phyloP scores from a whole-genome alignment of 2,329 filamentous ascomycete species.

The Sporothrix schenckii region DNA sequence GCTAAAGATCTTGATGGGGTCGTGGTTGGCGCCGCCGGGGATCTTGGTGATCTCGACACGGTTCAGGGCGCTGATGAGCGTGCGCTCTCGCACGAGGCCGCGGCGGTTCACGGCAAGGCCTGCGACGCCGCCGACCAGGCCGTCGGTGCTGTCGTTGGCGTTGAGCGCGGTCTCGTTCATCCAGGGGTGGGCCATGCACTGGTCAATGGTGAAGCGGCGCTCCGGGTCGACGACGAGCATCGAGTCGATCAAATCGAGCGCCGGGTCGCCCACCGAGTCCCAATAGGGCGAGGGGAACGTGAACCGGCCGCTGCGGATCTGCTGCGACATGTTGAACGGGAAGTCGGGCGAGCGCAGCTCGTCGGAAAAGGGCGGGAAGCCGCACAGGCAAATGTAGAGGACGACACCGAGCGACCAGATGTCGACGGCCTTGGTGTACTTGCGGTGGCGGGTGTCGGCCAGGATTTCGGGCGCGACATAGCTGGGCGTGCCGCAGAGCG shows the following conservation, averaged over 20 bases:
- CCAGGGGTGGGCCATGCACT: slow-evolving; percentile 92
- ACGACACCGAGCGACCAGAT: slow-evolving; percentile 98
- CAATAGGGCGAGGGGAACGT: slow-evolving; percentile 97
- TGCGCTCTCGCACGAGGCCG: slow-evolving; percentile 79
- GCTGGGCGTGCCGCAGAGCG: slow-evolving; percentile 92
- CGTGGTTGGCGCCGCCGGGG: slow-evolving; percentile 59
- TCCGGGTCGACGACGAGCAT: slow-evolving; percentile 92
- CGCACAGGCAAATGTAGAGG: slow-evolving; percentile 94
- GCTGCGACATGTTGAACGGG: slow-evolving; percentile 82
- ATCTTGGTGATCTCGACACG: slow-evolving; percentile 62
- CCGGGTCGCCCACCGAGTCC: slow-evolving; percentile 84
- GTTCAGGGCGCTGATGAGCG: slow-evolving; percentile 80
- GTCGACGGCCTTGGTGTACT: slow-evolving; percentile 94
- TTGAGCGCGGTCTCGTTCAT: slow-evolving; percentile 64
- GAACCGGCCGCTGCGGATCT: slow-evolving; percentile 86
- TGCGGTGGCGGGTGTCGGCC: slow-evolving; percentile 75
- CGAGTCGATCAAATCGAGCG: slow-evolving; percentile 87
- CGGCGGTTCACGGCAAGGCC: slow-evolving; percentile 81
- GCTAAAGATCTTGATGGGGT: slow-evolving; percentile 71
- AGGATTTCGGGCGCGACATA: slow-evolving; percentile 97
- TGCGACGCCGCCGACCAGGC: slow-evolving; percentile 82
- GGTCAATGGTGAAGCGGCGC: slow-evolving; percentile 81
- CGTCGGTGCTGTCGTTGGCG: slow-evolving; percentile 85
- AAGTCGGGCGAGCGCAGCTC: slow-evolving; percentile 81
- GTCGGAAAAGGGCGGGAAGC: slow-evolving; percentile 95